Base-by-base conservation (phyloP, 768 basidiomycete genomes). In the Hypholoma sublateritium region DNA sequence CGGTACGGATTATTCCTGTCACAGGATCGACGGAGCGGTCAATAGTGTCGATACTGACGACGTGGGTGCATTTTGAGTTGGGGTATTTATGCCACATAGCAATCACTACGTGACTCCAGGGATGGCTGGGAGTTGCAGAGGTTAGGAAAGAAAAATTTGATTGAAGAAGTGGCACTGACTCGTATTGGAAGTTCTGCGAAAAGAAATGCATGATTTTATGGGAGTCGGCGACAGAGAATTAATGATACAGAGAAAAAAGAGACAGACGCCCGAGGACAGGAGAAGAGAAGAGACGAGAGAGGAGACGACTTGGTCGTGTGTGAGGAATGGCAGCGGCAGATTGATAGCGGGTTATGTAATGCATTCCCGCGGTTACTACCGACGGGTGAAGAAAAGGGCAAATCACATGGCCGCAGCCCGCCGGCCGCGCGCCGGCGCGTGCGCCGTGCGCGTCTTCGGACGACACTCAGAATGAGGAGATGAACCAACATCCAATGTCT, bases 41-140 rank as follows among this genome's bases (percentile, higher is more conserved):
- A 55, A 96, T 59, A 25, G 94, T 93, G 71, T 94, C 92, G 67
- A 94, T 82, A 61, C 89, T 90, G 62, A 93, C 78, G 62, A 94
- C 93, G 70, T 94, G 93, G 21, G 89, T 83, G 73, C 92, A 93
- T 66, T 90, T 90, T 52, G 93, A 89, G 70, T 96, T 96, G 50
- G 95, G 95, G 72, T 97, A 97, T 80, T 97, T 97, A 62, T 89
- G 87, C 89, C 93, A 95, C 81, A 96, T 91, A 61, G 91, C 91
- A 67, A 90, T 88, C 59, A 94, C 86, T 63, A 95, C 93, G 76
- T 93, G 92, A 58, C 87, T 81, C 88, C 94, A 95, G 41, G 93
- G 82, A 68, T 94, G 92, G 59, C 94, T 97, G 5, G 53, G 57
- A 41, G 37, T 36, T 4, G 36, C 39, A 56, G 57, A 56, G 41